Percentiles rank a stretch among this genome's conserved stretches.
phyloP scores from a whole-genome alignment of 2,329 filamentous ascomycete species.

The Paecilomyces sp. region DNA sequence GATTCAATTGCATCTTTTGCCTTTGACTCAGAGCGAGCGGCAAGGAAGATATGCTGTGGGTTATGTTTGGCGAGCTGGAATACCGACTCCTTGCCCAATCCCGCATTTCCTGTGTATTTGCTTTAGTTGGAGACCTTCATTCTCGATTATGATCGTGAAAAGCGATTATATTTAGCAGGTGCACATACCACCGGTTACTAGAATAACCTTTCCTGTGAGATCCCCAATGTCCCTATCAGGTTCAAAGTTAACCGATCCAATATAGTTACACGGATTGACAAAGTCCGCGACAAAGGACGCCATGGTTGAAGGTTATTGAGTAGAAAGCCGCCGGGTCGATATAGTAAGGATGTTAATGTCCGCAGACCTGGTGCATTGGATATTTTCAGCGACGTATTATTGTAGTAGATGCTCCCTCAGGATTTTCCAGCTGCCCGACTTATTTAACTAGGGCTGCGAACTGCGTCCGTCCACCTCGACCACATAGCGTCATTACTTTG shows the following conservation, averaged over 20 bases:
- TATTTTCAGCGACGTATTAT: not conserved
- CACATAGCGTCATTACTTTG: not conserved
- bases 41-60: conserved; percentile 31
- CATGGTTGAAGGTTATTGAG: not conserved
- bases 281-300: not conserved
- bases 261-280: not conserved
- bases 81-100: conserved; percentile 40
- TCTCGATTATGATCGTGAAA: not conserved
- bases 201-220: conserved; percentile 24
- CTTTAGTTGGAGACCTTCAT: not conserved
- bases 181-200: conserved; percentile 27
- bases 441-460: not conserved
- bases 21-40: conserved; percentile 18
- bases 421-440: not conserved
- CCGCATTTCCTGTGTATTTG: conserved; percentile 32
- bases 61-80: conserved; percentile 35
- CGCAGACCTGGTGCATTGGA: not conserved
- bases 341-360: not conserved
- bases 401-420: not conserved
- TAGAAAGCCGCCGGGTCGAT: not conserved
- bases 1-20: conserved; percentile 30
- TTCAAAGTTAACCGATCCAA: conserved; percentile 15
- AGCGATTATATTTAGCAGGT: not conserved
- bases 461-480: not conserved
- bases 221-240: conserved; percentile 27